Conservation (phyloP, 176 grass and related monocot genomes). For the Rhynchospora pubera region DNA sequence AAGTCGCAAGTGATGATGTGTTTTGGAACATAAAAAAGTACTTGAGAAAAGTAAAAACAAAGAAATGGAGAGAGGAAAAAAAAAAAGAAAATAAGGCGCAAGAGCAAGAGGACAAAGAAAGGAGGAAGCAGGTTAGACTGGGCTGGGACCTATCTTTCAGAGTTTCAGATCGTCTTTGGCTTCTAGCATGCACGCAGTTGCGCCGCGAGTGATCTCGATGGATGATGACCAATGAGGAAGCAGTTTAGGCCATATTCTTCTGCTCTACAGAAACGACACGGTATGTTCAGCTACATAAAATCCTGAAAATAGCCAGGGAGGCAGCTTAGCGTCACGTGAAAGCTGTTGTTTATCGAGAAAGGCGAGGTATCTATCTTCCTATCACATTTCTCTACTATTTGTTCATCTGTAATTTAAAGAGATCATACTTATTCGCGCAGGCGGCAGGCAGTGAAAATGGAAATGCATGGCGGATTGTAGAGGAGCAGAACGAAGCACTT, state of each 20-base stretch:
- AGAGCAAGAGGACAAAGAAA: not conserved
- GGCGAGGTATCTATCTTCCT: not conserved
- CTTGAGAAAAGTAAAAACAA: not conserved
- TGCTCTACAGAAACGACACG: not conserved
- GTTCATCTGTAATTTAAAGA: not conserved
- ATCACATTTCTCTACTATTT: not conserved
- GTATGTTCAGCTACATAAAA: not conserved
- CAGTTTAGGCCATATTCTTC: not conserved
- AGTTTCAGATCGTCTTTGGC: not conserved
- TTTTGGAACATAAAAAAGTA: not conserved
- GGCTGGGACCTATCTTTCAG: not conserved
- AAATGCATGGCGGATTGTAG: no score
- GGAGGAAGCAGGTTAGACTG: slow-evolving; percentile 9
- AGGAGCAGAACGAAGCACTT: no score
- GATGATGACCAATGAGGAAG: no score
- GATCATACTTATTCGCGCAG: not conserved
- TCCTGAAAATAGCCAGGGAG: not conserved
- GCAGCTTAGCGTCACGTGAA: slow-evolving; percentile 5
- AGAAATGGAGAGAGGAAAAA: not conserved
- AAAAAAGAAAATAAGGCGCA: not conserved
- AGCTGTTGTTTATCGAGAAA: not conserved
- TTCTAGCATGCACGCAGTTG: accelerated
- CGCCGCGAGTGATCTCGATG: no score
- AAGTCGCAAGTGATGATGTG: no score
- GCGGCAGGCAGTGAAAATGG: no score